These are phyloP conservation scores for Mentha longifolia DNA, from an alignment of 257 asterid species.

Conservation along the genomic window DNA sequence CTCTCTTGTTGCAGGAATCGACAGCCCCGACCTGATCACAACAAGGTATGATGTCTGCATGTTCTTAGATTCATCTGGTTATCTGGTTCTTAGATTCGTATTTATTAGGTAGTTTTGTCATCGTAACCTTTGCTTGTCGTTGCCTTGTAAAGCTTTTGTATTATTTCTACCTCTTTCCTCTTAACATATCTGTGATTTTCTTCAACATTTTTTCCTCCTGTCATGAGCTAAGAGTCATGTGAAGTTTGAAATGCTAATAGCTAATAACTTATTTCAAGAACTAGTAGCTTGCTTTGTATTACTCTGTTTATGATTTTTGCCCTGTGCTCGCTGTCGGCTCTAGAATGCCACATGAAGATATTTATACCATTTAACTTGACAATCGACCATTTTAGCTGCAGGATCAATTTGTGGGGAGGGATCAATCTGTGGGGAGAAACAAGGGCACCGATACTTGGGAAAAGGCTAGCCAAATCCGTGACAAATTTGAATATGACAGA, in stretches of 20 bases:
- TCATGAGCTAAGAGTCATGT: background rate
- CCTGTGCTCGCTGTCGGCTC: conserved; percentile 2
- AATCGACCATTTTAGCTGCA: conserved; percentile 40
- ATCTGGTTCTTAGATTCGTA: no score
- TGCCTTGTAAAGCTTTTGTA: background rate
- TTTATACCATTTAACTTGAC: conserved; percentile 21
- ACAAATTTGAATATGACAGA: conserved; percentile 89
- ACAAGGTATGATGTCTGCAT: conserved; percentile 45
- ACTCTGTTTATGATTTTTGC: conserved; percentile 12
- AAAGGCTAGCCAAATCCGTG: conserved; percentile 77
- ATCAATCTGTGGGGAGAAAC: conserved; percentile 50
- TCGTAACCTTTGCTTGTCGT: conserved; percentile 5
- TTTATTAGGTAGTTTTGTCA: background rate
- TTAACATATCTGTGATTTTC: background rate
- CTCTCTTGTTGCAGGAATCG: conserved; percentile 67
- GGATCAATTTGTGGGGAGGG: conserved; percentile 60
- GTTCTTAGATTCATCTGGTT: no score
- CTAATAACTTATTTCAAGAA: conserved; percentile 7
- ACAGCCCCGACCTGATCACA: conserved; percentile 55
- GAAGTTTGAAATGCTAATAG: conserved; percentile 17
- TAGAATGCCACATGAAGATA: conserved; percentile 16
- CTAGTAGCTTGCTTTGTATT: conserved; percentile 12
- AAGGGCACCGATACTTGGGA: conserved; percentile 60
- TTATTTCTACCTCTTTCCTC: background rate
- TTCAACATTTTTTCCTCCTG: background rate